A percentile compares a stretch with the other conserved stretches of the same genome.
Conservation (phyloP, 345 rosid species). For the Eucalyptus dawsonii region DNA sequence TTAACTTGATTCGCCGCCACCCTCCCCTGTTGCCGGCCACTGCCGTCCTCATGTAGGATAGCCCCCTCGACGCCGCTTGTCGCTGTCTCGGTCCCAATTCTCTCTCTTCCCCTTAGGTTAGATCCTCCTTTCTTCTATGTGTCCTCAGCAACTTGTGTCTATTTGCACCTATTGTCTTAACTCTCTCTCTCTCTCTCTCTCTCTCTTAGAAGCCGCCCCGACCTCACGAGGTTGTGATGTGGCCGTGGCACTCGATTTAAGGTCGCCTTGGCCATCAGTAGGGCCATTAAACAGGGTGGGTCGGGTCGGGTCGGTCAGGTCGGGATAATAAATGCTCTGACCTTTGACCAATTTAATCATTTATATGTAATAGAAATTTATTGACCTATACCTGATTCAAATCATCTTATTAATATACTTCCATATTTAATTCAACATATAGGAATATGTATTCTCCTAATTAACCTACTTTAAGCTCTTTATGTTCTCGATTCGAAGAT, state of each 20-base stretch:
- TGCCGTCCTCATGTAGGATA: not conserved
- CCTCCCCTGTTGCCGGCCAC: not conserved
- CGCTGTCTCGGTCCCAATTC: not conserved
- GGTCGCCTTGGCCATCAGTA: not conserved
- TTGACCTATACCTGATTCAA: not conserved
- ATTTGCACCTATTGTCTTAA: not conserved
- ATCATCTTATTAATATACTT: not conserved
- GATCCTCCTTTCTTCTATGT: not conserved
- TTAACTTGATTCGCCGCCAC: not conserved
- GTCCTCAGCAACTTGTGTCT: not conserved
- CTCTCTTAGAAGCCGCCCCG: not conserved
- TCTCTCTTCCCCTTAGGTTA: not conserved
- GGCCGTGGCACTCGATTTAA: not conserved
- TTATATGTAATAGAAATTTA: not conserved
- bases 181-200: not conserved
- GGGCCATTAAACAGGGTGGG: not conserved
- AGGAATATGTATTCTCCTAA: not conserved
- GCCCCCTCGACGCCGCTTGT: not conserved
- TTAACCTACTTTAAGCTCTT: not conserved
- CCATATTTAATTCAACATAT: not conserved
- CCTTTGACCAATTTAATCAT: not conserved
- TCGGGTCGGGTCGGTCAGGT: rapidly evolving
- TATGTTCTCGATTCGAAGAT: not conserved
- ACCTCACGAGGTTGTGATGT: no score
- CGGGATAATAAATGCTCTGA: rapidly evolving